Evolutionary conservation across 768 basidiomycete species (phyloP).

Genomic region (Kwoniella dendrophila): DNA sequence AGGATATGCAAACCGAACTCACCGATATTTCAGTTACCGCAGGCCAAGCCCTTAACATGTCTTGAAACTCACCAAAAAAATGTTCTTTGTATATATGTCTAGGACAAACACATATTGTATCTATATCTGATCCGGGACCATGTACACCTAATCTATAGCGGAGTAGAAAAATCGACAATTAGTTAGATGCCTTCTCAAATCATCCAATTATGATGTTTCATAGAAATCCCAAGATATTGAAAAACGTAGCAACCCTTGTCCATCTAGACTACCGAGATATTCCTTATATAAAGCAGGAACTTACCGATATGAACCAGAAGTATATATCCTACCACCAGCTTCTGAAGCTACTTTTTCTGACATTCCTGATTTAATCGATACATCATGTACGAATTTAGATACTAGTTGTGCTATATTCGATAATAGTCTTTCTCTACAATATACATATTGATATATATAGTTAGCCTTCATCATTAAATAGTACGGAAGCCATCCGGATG

Average conservation of each 20-base stretch:
- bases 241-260: too few species aligned
- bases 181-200: too few species aligned
- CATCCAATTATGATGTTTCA: too few species aligned
- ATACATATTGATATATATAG: too few species aligned
- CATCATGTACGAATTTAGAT: constrained; percentile 85
- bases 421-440: constrained; percentile 81
- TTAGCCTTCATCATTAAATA: too few species aligned
- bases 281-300: too few species aligned
- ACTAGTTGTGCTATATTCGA: constrained; percentile 85
- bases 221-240: too few species aligned
- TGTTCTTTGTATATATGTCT: constrained; percentile 94
- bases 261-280: background rate
- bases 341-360: constrained; percentile 84
- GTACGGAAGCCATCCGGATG: too few species aligned
- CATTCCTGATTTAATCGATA: constrained; percentile 75
- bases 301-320: constrained; percentile 88
- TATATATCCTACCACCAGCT: constrained; percentile 98
- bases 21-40: constrained; percentile 88
- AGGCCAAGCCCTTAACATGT: constrained; percentile 79
- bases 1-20: constrained; percentile 54
- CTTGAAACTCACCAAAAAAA: constrained; percentile 89
- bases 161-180: background rate
- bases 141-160: constrained; percentile 81
- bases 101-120: constrained; percentile 96
- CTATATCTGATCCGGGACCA: constrained; percentile 93